Percentiles rank a stretch among this genome's conserved stretches.
Evolutionary conservation across 352 stramenopile species (phyloP).

Genomic region (Plasmopara muralis): DNA sequence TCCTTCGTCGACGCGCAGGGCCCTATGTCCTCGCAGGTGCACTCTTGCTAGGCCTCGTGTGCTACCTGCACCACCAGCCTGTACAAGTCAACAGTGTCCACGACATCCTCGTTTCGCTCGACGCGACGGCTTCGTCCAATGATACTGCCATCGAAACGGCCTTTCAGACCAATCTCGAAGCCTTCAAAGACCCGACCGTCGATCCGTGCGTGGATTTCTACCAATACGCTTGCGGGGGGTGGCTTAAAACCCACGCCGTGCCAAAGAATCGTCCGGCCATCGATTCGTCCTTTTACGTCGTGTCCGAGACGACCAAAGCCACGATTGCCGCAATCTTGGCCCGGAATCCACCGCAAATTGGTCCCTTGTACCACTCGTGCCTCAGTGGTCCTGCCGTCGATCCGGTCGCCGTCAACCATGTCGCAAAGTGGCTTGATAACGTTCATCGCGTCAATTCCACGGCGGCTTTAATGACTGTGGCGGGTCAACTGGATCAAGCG

Average conservation of each 20-base stretch:
- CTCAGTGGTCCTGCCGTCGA: slow-evolving; percentile 38
- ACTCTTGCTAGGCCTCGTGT: slow-evolving; percentile 15
- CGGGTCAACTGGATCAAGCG: slow-evolving; percentile 39
- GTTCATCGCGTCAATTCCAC: slow-evolving; percentile 40
- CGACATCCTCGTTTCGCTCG: not conserved
- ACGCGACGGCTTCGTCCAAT: slow-evolving; percentile 8
- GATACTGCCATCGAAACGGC: slow-evolving; percentile 17
- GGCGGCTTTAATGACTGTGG: slow-evolving; percentile 31
- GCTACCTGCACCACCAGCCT: slow-evolving; percentile 12
- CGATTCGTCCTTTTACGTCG: slow-evolving; percentile 50
- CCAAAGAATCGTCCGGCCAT: slow-evolving; percentile 36
- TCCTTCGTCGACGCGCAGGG: slow-evolving; percentile 10
- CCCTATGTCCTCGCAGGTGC: slow-evolving; percentile 13
- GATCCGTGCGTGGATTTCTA: slow-evolving; percentile 78
- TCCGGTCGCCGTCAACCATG: slow-evolving; percentile 26
- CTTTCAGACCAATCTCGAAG: slow-evolving; percentile 37
- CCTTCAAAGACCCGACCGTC: slow-evolving; percentile 40
- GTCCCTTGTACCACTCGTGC: slow-evolving; percentile 54
- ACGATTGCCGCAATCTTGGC: slow-evolving; percentile 46
- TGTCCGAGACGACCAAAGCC: slow-evolving; percentile 44
- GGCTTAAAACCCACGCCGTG: slow-evolving; percentile 51
- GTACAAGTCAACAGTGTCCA: slow-evolving; percentile 1
- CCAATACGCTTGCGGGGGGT: slow-evolving; percentile 65
- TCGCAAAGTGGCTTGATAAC: slow-evolving; percentile 29
- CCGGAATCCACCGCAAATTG: slow-evolving; percentile 45